Conservation (phyloP, 768 basidiomycete species). For the Daedaleopsis nitida region DNA sequence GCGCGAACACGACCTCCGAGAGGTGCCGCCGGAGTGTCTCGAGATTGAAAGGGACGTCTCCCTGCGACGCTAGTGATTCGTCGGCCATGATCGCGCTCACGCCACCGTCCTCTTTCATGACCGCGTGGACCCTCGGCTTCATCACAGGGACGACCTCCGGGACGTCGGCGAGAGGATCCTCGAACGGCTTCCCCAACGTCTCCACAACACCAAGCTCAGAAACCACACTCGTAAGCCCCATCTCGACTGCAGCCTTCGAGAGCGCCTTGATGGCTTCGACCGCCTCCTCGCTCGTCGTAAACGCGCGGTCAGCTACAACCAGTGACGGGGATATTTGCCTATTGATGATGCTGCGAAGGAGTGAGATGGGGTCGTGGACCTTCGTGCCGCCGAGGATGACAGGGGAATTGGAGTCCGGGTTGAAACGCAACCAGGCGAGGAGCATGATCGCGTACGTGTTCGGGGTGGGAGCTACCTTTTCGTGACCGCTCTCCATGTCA, state of each 20-base stretch:
- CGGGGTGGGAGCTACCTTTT: constrained; percentile 51
- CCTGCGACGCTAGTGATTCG: constrained; percentile 24
- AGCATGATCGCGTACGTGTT: constrained; percentile 74
- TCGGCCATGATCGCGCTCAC: constrained; percentile 22
- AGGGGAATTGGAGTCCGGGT: constrained; percentile 31
- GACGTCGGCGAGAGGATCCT: constrained; percentile 51
- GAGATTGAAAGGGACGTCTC: constrained; percentile 76
- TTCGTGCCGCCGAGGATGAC: constrained; percentile 14
- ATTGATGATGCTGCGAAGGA: constrained; percentile 40
- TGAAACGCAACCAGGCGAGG: constrained; percentile 51
- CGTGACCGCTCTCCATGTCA: constrained; percentile 50
- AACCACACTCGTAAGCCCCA: constrained; percentile 52
- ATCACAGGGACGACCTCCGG: constrained; percentile 66
- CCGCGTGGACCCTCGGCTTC: constrained; percentile 23
- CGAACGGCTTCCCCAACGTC: constrained; percentile 38
- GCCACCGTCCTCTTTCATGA: constrained; percentile 22
- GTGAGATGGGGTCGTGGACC: constrained; percentile 23
- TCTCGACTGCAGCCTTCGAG: constrained; percentile 60
- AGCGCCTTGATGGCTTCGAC: constrained; percentile 54
- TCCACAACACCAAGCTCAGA: constrained; percentile 59
- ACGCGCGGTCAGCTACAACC: constrained; percentile 59
- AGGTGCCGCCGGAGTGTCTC: constrained; percentile 71
- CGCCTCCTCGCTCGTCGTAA: constrained; percentile 58
- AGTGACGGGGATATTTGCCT: constrained; percentile 50
- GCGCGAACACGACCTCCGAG: constrained; percentile 59